Percentiles rank a stretch among this genome's conserved stretches.
Conservation (phyloP, 495 filamentous ascomycete genomes). For the Aspergillus leporis region DNA sequence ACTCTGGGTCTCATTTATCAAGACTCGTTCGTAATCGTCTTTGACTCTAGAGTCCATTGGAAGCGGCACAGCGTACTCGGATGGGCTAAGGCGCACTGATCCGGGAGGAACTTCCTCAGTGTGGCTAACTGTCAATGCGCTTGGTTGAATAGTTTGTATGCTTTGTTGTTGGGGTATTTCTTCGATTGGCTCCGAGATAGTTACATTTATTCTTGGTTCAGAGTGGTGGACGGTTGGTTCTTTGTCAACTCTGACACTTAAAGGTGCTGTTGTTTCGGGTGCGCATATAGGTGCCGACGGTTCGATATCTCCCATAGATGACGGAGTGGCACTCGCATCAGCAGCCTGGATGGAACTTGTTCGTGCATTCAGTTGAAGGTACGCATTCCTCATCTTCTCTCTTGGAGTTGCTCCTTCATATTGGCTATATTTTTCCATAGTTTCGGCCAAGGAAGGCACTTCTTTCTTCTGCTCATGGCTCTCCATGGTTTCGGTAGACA, state of each 20-base stretch:
- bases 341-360: slow-evolving; percentile 11
- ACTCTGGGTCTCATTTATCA: slow-evolving; percentile 25
- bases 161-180: slow-evolving; percentile 9
- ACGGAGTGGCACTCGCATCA: slow-evolving; percentile 38
- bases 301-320: slow-evolving; percentile 45
- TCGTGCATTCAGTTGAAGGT: slow-evolving; percentile 26
- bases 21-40: slow-evolving; percentile 42
- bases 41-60: slow-evolving; percentile 49
- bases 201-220: not conserved
- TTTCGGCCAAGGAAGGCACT: slow-evolving; percentile 16
- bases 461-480: slow-evolving; percentile 16
- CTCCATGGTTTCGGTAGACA: slow-evolving; percentile 18
- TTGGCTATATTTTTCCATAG: slow-evolving; percentile 32
- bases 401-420: slow-evolving; percentile 29
- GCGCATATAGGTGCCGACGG: slow-evolving; percentile 27
- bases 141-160: slow-evolving; percentile 46
- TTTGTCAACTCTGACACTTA: slow-evolving; percentile 40
- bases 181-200: slow-evolving; percentile 3
- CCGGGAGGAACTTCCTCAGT: slow-evolving; percentile 34
- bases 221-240: slow-evolving; percentile 11
- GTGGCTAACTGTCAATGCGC: slow-evolving; percentile 37
- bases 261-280: slow-evolving; percentile 36
- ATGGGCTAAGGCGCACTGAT: slow-evolving; percentile 42
- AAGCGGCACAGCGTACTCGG: slow-evolving; percentile 46
- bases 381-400: slow-evolving; percentile 35